Percentiles rank a stretch among this genome's conserved stretches.
Conservation (phyloP, 23 red algal species). For the Gracilaria gracilis region DNA sequence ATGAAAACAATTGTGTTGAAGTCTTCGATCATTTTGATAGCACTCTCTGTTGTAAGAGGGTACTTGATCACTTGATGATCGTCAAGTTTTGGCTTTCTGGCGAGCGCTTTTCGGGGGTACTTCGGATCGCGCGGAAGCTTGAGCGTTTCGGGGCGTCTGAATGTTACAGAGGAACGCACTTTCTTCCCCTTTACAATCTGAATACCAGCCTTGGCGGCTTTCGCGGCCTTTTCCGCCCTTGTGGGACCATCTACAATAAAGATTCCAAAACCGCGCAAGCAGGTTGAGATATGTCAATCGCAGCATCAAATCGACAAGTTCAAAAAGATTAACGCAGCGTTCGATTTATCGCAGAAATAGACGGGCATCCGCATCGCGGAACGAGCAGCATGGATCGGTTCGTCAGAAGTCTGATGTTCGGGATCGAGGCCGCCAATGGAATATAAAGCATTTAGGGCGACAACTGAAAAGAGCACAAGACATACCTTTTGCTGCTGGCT, state of each 20-base stretch:
- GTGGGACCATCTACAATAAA: constrained; percentile 6
- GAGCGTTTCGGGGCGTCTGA: constrained; percentile 84
- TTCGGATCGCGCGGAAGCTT: constrained; percentile 89
- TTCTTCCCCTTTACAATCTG: constrained; percentile 75
- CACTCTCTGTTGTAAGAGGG: constrained; percentile 97
- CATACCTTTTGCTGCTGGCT: constrained; percentile 27
- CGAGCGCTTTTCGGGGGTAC: constrained; percentile 83
- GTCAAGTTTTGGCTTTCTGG: constrained; percentile 88
- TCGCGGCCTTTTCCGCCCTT: constrained; percentile 59
- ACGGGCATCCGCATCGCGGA: neutral
- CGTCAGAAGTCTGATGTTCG: neutral
- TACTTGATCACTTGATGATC: constrained; percentile 91
- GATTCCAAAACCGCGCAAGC: neutral
- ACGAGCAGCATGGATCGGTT: neutral
- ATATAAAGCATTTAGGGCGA: too few species aligned
- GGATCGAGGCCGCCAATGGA: too few species aligned
- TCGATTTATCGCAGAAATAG: neutral
- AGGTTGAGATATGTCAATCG: neutral
- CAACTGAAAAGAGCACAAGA: neutral
- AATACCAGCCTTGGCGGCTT: constrained; percentile 59
- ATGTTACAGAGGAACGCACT: constrained; percentile 79
- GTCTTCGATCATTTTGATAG: constrained; percentile 99
- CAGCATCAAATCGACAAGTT: neutral
- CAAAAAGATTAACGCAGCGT: neutral
- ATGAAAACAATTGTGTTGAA: constrained; percentile 99